phyloP scores from a whole-genome alignment of 441 rosid species.

The Adansonia rubrostipa region DNA sequence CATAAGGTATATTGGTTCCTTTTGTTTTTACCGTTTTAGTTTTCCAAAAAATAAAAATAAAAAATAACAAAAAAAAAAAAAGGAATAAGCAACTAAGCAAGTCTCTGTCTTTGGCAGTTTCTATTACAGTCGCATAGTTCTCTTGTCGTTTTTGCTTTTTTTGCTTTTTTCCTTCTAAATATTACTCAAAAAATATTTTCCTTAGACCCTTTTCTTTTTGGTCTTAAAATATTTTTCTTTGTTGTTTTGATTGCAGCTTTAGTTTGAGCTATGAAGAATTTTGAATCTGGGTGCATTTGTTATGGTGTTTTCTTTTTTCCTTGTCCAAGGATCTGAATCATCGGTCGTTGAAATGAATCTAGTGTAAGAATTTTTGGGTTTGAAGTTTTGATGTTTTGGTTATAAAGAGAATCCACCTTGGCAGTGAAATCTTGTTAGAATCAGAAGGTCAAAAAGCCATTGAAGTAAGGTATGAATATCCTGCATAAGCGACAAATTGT shows the following conservation, averaged over 20 bases:
- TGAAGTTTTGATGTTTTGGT: slow-evolving; percentile 25
- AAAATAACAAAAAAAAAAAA: background rate
- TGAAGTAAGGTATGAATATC: background rate
- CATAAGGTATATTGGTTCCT: slow-evolving; percentile 12
- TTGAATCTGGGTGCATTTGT: slow-evolving; percentile 19
- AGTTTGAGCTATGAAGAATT: background rate
- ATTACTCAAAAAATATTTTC: background rate
- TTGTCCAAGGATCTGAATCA: slow-evolving; percentile 25
- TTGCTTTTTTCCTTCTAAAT: background rate
- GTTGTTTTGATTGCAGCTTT: slow-evolving; percentile 7
- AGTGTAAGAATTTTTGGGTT: slow-evolving; percentile 21
- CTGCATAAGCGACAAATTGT: background rate
- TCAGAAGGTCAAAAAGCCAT: background rate
- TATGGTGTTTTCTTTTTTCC: slow-evolving; percentile 3
- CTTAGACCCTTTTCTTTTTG: background rate
- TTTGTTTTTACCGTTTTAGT: slow-evolving; percentile 11
- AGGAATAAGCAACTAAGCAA: background rate
- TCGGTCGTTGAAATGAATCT: slow-evolving; percentile 12
- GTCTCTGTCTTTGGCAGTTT: slow-evolving; percentile 37
- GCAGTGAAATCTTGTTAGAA: background rate
- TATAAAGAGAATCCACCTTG: slow-evolving; percentile 6
- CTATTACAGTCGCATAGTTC: slow-evolving; percentile 35
- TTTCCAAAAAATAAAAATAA: background rate
- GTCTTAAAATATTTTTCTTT: background rate
- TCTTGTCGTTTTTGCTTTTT: slow-evolving; percentile 23